These are phyloP conservation scores for Neurospora sp. DNA, from an alignment of 495 filamentous ascomycete species.

Conservation along the genomic window DNA sequence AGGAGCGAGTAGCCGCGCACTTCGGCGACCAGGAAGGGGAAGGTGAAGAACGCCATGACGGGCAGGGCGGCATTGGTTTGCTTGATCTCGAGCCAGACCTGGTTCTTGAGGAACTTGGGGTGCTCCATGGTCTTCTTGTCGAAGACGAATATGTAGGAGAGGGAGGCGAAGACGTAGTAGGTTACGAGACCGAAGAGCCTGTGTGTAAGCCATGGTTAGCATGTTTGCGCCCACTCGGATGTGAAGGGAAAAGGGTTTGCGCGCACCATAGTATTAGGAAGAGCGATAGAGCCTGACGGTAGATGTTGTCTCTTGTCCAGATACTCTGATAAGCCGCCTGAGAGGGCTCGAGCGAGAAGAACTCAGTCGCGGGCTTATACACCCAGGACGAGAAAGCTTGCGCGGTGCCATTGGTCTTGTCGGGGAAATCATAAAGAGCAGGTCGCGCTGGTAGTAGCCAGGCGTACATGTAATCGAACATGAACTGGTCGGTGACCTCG, in stretches of 20 bases:
- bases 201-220: slow-evolving; percentile 1
- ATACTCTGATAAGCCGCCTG: slow-evolving; percentile 73
- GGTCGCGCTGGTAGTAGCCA: slow-evolving; percentile 52
- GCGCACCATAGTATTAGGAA: slow-evolving; percentile 80
- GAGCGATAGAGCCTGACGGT: slow-evolving; percentile 64
- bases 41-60: slow-evolving; percentile 73
- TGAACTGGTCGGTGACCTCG: slow-evolving; percentile 72
- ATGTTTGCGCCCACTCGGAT: not conserved
- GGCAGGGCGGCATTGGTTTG: slow-evolving; percentile 71
- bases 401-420: slow-evolving; percentile 32
- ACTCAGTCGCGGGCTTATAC: slow-evolving; percentile 64
- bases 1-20: slow-evolving; percentile 80
- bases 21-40: slow-evolving; percentile 73
- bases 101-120: slow-evolving; percentile 92
- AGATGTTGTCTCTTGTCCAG: slow-evolving; percentile 71
- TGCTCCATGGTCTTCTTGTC: slow-evolving; percentile 84
- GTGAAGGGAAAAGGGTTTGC: not conserved
- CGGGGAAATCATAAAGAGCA: slow-evolving; percentile 33
- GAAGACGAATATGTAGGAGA: slow-evolving; percentile 89
- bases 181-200: slow-evolving; percentile 77
- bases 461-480: slow-evolving; percentile 77
- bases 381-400: slow-evolving; percentile 36
- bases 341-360: slow-evolving; percentile 59
- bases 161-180: slow-evolving; percentile 74
- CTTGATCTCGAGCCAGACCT: slow-evolving; percentile 75